These are phyloP conservation scores for Phaseolus coccineus DNA, from an alignment of 331 rosid genomes.

Conservation along the genomic window DNA sequence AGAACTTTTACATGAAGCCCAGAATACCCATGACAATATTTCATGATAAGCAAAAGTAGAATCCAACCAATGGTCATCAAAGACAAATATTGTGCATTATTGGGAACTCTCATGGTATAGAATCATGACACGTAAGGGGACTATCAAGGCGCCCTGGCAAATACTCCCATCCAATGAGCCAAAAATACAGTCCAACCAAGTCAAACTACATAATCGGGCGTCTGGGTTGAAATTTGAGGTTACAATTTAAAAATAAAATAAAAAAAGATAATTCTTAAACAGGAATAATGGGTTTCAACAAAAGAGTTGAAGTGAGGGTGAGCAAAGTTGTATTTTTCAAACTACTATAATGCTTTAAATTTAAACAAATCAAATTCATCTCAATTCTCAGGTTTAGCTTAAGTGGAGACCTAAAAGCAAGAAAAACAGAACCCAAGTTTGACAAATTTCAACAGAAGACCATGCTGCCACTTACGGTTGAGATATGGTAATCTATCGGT, in stretches of 20 bases:
- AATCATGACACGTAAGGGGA: not conserved
- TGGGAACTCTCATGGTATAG: not conserved
- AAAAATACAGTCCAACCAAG: not conserved
- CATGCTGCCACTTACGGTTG: conserved; percentile 4
- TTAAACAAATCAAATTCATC: not conserved
- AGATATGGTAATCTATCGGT: conserved; percentile 1
- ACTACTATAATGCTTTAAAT: not conserved
- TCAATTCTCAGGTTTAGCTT: not conserved
- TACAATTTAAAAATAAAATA: not conserved
- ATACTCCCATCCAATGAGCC: not conserved
- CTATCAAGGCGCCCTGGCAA: not conserved
- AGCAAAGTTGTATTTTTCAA: not conserved
- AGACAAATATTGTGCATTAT: not conserved
- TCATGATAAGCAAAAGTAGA: not conserved
- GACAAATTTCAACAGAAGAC: conserved; percentile 3
- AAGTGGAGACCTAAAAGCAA: not conserved
- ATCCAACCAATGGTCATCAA: not conserved
- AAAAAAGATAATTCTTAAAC: not conserved
- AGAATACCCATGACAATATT: not conserved
- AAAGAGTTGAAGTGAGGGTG: not conserved
- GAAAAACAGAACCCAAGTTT: not conserved
- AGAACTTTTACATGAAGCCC: not conserved
- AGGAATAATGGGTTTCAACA: not conserved
- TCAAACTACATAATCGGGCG: not conserved
- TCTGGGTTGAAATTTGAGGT: not conserved